phyloP scores from a whole-genome alignment of 305 asterid genomes.

The Euphrasia arctica region DNA sequence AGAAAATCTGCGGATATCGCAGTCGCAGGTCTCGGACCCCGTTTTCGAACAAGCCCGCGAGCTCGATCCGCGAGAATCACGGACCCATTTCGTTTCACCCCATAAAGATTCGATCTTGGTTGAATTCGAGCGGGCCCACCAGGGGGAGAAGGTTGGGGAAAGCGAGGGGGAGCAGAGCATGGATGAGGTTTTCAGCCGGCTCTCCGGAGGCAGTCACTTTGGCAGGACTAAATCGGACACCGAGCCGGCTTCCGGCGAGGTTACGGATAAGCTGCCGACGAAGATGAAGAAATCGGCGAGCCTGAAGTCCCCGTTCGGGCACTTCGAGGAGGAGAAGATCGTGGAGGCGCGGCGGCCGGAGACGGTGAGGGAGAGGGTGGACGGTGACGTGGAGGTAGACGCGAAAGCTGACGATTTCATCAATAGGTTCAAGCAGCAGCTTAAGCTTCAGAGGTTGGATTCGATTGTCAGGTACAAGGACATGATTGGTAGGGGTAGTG shows the following conservation, averaged over 20 bases:
- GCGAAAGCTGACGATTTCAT: constrained; percentile 72
- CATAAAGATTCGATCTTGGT: constrained; percentile 16
- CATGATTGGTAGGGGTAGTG: constrained; percentile 46
- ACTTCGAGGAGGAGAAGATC: constrained; percentile 39
- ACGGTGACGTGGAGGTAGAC: constrained; percentile 55
- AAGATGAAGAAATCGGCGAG: constrained; percentile 63
- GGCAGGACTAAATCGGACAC: constrained; percentile 48
- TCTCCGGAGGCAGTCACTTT: constrained; percentile 27
- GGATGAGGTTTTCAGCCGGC: constrained; percentile 53
- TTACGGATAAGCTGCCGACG: constrained; percentile 33
- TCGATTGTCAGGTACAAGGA: constrained; percentile 59
- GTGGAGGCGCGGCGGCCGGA: constrained; percentile 62
- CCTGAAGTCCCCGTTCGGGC: constrained; percentile 43
- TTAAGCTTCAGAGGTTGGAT: constrained; percentile 68
- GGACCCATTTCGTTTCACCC: constrained; percentile 24
- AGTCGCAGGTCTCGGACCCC: constrained; percentile 14
- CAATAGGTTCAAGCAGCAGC: constrained; percentile 63
- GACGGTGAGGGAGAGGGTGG: constrained; percentile 46
- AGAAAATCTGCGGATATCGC: constrained; percentile 26
- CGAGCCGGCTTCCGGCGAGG: constrained; percentile 41
- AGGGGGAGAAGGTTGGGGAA: constrained; percentile 20
- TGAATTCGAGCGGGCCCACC: constrained; percentile 17
- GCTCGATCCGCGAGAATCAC: constrained; percentile 8
- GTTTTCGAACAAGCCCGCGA: constrained; percentile 26
- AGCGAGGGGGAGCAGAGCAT: constrained; percentile 28